Base-by-base conservation (phyloP, 768 basidiomycete genomes). In the Imleria badia region DNA sequence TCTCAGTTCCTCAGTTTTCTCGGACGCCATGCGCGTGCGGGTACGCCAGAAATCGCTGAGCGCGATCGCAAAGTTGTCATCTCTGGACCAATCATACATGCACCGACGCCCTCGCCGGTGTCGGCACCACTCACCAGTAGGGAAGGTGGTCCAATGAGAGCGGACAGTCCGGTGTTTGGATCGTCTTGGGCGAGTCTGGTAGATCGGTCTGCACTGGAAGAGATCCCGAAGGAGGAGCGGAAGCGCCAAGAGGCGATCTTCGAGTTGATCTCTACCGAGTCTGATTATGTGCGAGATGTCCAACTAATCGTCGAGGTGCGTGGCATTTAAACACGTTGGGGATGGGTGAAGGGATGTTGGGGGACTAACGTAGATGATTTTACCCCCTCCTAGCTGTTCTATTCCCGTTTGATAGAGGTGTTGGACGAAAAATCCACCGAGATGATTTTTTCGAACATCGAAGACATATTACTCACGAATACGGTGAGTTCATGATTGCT, bases 241-340 rank as follows among this genome's bases (percentile, higher is more conserved):
- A 86, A 85, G 54, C 80, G 95, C 50, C 96, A 98, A 72, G 96
- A 98, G 78, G 88, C 91, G 0, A 96, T 97, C 48, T 98, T 98
- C 61, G 96, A 99, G 73, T 78, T 98, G 48, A 96, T 98, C 60
- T 80, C 81, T 7, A 98, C 96, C 0, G 96, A 99, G 69, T 80
- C 78, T 9, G 83, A 89, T 0, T 99, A 97, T 64, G 93, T 98
- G 42, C 81, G 93, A 22, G 91, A 95, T 67, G 71, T 98, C 29
- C 96, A 99, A 65, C 78, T 96, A 31, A 85, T 95, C 56, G 92
- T 98, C 19, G 90, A 91, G 81, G 94, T 91, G 54, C 44, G 78
- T 46, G 35, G 73, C 19, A 22, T 52, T 17, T 45, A 3, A 11
- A n/a, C 11, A 9, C 3, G 20, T 6, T 23, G 14, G 12, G 12